phyloP scores from a whole-genome alignment of 169 alveolate species.

The Plasmodium coatneyi region DNA sequence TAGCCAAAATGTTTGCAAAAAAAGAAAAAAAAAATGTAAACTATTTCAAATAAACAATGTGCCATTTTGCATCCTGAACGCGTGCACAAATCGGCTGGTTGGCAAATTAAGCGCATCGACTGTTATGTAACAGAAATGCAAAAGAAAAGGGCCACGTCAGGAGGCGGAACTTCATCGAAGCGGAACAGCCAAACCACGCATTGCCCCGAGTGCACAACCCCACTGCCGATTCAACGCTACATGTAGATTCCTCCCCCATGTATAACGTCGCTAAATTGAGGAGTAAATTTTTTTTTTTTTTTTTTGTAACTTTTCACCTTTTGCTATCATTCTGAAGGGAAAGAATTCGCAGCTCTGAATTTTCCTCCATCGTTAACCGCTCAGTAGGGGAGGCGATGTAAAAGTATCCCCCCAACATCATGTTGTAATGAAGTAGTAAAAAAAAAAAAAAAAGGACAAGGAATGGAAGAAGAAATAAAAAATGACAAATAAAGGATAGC shows the following conservation, averaged over 20 bases:
- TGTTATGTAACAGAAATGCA: neutral
- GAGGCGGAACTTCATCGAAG: neutral
- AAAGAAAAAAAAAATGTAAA: neutral
- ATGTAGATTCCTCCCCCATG: neutral
- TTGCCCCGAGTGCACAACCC: neutral
- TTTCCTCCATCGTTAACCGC: neutral
- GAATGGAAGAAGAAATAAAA: neutral
- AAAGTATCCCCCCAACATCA: neutral
- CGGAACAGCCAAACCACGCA: neutral
- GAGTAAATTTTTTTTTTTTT: neutral
- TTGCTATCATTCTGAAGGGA: neutral
- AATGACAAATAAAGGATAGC: neutral
- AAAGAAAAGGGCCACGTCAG: neutral
- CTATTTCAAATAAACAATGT: neutral
- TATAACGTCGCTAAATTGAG: neutral
- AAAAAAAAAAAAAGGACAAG: neutral
- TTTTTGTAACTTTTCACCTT: neutral
- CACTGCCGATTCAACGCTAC: neutral
- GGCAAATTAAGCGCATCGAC: neutral
- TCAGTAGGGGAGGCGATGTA: neutral
- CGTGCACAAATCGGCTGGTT: neutral
- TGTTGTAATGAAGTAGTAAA: neutral
- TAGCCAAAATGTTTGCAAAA: neutral
- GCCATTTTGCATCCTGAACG: neutral
- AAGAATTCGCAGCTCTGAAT: neutral